A percentile compares a stretch with the other conserved stretches of the same genome.
Evolutionary conservation across 2,329 filamentous ascomycete genomes (phyloP).

Genomic region (Penicillium sp.): DNA sequence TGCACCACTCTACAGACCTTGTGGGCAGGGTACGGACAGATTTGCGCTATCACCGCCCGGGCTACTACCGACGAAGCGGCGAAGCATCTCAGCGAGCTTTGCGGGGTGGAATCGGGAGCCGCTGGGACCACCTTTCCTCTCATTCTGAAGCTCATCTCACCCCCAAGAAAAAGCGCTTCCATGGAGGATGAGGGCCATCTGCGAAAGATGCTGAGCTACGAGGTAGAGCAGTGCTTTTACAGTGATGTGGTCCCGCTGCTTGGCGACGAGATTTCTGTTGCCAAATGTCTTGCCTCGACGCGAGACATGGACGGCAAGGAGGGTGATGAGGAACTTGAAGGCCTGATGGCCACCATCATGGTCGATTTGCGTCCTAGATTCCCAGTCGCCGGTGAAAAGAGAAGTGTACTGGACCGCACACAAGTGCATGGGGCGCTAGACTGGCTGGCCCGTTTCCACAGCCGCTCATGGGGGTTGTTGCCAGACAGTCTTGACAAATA

Average conservation of each 20-base stretch:
- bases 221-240: slow-evolving; percentile 64
- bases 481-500: slow-evolving; percentile 26
- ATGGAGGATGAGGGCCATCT: slow-evolving; percentile 56
- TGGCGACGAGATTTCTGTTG: slow-evolving; percentile 43
- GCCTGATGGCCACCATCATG: slow-evolving; percentile 52
- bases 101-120: slow-evolving; percentile 14
- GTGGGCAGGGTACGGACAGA: slow-evolving; percentile 50
- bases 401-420: slow-evolving; percentile 39
- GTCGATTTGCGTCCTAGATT: slow-evolving; percentile 52
- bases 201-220: slow-evolving; percentile 62
- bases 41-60: slow-evolving; percentile 51
- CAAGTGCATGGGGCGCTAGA: slow-evolving; percentile 54
- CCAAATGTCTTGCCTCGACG: slow-evolving; percentile 48
- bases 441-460: slow-evolving; percentile 62
- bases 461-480: slow-evolving; percentile 45
- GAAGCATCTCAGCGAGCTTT: slow-evolving; percentile 17
- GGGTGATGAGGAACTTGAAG: slow-evolving; percentile 23
- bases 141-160: slow-evolving; percentile 58
- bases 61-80: slow-evolving; percentile 26
- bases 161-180: slow-evolving; percentile 36
- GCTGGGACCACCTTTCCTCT: slow-evolving; percentile 30
- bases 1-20: slow-evolving; percentile 39
- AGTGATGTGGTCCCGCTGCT: slow-evolving; percentile 50
- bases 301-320: slow-evolving; percentile 23
- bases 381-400: slow-evolving; percentile 47